Percentiles rank a stretch among this genome's conserved stretches.
These are phyloP conservation scores for Kazachstania taianensis DNA, from an alignment of 805 yeast genomes.

Conservation along the genomic window DNA sequence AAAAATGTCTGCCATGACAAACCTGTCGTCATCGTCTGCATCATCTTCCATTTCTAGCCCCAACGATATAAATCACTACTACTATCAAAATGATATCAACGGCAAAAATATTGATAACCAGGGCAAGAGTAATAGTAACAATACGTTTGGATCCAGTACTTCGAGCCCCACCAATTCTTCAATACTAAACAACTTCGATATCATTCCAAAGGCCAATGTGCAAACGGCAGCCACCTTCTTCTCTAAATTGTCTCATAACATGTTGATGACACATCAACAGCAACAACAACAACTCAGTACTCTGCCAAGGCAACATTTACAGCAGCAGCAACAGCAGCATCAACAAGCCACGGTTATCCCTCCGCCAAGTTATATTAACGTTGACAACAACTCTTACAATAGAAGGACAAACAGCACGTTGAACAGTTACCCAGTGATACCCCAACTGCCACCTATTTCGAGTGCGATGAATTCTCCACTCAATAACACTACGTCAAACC, in stretches of 20 bases:
- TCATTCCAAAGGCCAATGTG: slow-evolving; percentile 3
- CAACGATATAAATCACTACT: too few relatives aligned
- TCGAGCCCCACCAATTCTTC: slow-evolving; percentile 2
- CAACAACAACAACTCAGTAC: not conserved
- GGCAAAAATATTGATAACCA: too few relatives aligned
- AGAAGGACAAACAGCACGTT: not conserved
- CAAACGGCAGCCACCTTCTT: slow-evolving; percentile 6
- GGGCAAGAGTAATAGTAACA: too few relatives aligned
- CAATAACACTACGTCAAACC: not conserved
- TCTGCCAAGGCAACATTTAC: not conserved
- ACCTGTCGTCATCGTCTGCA: not conserved
- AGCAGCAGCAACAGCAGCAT: too few relatives aligned
- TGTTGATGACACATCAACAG: slow-evolving; percentile 4
- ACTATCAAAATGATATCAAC: too few relatives aligned
- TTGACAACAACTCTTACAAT: too few relatives aligned
- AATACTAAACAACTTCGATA: slow-evolving; percentile 1
- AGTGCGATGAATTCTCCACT: not conserved
- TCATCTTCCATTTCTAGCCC: slow-evolving; percentile 1
- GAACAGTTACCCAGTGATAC: slow-evolving; percentile 5
- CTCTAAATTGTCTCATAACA: slow-evolving; percentile 6
- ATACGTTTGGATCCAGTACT: too few relatives aligned
- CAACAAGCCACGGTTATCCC: not conserved
- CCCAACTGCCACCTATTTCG: slow-evolving; percentile 5
- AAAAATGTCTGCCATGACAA: not conserved
- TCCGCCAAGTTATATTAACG: too few relatives aligned